Conservation (phyloP, 1,284 basidiomycete species). For the Cutaneotrichosporon sp. region DNA sequence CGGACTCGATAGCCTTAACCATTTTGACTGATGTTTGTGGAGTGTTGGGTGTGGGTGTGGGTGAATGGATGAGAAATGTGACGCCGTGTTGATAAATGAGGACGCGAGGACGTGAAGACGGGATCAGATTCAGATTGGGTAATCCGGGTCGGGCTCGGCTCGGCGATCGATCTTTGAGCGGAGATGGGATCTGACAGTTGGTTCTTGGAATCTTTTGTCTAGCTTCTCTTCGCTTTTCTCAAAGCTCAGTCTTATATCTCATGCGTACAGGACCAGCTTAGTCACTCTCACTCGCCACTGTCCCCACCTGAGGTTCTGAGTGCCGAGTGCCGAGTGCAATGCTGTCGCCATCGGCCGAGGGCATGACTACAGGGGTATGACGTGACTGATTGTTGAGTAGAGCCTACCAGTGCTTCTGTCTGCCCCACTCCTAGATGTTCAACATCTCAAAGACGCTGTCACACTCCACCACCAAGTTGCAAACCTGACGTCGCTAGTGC, state of each 20-base stretch:
- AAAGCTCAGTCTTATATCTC: not conserved
- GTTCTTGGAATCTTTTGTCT: not conserved
- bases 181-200: not conserved
- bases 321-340: not conserved
- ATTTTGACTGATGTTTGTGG: constrained; percentile 32
- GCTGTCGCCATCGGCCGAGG: not conserved
- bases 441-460: too few relatives aligned
- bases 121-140: not conserved
- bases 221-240: too few relatives aligned
- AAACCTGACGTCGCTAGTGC: too few relatives aligned
- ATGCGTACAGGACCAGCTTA: not conserved
- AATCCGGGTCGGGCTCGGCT: not conserved
- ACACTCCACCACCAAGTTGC: too few relatives aligned
- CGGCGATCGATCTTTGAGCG: too few relatives aligned
- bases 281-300: not conserved
- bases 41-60: not conserved
- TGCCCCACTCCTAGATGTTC: not conserved
- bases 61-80: not conserved
- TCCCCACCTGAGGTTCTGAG: too few relatives aligned
- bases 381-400: not conserved
- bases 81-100: not conserved
- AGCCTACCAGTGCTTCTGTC: not conserved
- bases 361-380: constrained; percentile 1
- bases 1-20: constrained; percentile 59
- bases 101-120: not conserved